These are phyloP conservation scores for Paspalum vaginatum DNA, from an alignment of 176 grass and related monocot genomes.

Conservation along the genomic window DNA sequence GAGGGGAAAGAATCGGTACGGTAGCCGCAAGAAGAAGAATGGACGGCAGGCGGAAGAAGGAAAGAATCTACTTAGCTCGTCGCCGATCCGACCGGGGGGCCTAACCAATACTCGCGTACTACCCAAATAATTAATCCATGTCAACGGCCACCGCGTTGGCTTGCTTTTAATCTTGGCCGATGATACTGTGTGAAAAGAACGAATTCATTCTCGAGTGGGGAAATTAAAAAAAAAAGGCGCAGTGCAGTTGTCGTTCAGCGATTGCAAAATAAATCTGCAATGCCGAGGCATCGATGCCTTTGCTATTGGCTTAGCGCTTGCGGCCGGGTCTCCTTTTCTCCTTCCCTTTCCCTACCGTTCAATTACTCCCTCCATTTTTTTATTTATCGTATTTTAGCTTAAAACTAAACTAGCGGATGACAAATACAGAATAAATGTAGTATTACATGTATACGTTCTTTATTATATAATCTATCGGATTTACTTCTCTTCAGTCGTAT, in stretches of 20 bases:
- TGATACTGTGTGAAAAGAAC: background rate
- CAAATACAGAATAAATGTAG: too few relatives aligned
- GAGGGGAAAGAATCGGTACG: background rate
- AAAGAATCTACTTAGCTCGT: background rate
- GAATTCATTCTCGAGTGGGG: background rate
- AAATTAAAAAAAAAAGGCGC: background rate
- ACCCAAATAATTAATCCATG: too few relatives aligned
- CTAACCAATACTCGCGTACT: too few relatives aligned
- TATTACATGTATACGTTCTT: too few relatives aligned
- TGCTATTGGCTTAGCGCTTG: too few relatives aligned
- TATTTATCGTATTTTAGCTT: too few relatives aligned
- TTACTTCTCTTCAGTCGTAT: too few relatives aligned
- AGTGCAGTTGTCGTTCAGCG: background rate
- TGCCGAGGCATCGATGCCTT: background rate
- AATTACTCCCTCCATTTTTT: too few relatives aligned
- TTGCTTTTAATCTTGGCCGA: too few relatives aligned
- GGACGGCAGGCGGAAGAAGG: background rate
- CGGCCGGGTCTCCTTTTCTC: background rate
- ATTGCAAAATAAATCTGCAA: background rate
- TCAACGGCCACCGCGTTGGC: background rate
- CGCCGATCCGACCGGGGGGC: too few relatives aligned
- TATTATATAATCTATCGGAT: too few relatives aligned
- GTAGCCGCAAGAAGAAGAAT: background rate
- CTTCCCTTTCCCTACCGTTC: background rate
- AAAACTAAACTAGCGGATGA: too few relatives aligned